Conservation (phyloP, 768 basidiomycete species). For the Boletus rubropictus region DNA sequence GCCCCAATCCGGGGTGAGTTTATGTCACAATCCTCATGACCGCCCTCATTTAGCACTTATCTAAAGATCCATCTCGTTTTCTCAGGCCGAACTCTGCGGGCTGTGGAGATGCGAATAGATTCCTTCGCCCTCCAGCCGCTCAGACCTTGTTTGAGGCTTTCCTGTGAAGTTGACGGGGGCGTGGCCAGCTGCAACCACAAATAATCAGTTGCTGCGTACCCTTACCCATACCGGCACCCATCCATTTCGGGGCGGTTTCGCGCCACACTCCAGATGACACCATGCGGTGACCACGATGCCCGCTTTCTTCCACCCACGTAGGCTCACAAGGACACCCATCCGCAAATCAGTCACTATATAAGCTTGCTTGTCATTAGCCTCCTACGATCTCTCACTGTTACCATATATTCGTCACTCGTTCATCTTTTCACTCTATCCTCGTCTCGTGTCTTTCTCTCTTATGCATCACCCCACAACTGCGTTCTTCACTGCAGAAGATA, state of each 20-base stretch:
- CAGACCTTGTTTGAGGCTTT: conserved; percentile 12
- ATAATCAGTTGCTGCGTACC: conserved; percentile 20
- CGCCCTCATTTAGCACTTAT: conserved; percentile 10
- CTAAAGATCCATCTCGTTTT: conserved; percentile 21
- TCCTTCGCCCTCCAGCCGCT: conserved; percentile 15
- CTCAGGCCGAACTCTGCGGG: conserved; percentile 18
- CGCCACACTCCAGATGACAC: conserved; percentile 29
- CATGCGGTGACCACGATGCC: conserved; percentile 35
- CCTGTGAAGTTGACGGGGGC: conserved; percentile 19
- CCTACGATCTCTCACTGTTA: conserved; percentile 14
- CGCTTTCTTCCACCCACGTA: conserved; percentile 26
- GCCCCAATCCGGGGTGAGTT: conserved; percentile 9
- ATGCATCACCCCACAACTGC: conserved; percentile 30
- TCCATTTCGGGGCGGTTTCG: conserved; percentile 27
- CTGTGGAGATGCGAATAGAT: conserved; percentile 26
- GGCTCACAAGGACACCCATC: conserved; percentile 19
- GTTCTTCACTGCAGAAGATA: conserved; percentile 35
- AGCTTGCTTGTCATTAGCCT: conserved; percentile 14
- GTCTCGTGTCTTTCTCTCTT: conserved; percentile 5
- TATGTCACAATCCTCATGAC: conserved; percentile 18
- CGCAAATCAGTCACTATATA: conserved; percentile 31
- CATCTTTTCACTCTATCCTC: conserved; percentile 4
- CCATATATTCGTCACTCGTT: conserved; percentile 16
- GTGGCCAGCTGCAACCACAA: conserved; percentile 14
- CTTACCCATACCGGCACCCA: conserved; percentile 24